Evolutionary conservation across 176 grass and related monocot genomes (phyloP).

Genomic region (Hordeum vulgare): DNA sequence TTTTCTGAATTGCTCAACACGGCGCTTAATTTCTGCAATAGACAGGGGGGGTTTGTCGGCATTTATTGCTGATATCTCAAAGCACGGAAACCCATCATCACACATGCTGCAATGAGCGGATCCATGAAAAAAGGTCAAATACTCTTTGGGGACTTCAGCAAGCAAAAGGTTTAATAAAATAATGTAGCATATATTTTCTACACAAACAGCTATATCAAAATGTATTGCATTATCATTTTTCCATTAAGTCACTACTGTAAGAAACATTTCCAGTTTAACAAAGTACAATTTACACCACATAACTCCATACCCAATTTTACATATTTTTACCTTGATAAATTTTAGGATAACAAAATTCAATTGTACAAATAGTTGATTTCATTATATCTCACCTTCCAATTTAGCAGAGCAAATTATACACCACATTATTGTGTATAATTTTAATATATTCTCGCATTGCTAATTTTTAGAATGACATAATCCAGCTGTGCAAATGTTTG

Average conservation of each 20-base stretch:
- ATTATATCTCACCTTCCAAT: conserved; percentile 6
- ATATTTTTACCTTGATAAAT: conserved; percentile 6
- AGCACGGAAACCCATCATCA: conserved; percentile 69
- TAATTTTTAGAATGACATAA: conserved; percentile 7
- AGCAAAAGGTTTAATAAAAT: background rate
- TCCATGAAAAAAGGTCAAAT: background rate
- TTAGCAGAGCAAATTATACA: background rate
- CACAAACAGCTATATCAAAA: background rate
- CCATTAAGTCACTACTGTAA: background rate
- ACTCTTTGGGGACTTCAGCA: background rate
- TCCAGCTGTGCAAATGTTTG: background rate
- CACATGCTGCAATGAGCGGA: conserved; percentile 54
- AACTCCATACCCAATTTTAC: background rate
- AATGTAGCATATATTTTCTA: background rate
- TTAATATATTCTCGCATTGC: background rate
- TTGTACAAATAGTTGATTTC: background rate
- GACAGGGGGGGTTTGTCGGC: conserved; percentile 82
- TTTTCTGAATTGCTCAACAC: conserved; percentile 85
- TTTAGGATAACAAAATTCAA: conserved; percentile 7
- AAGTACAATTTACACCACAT: background rate
- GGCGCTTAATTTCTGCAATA: conserved; percentile 67
- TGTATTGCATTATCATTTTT: background rate
- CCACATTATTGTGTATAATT: background rate
- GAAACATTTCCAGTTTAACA: conserved; percentile 2
- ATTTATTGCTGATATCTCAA: conserved; percentile 97